Base-by-base conservation (phyloP, 2,329 filamentous ascomycete species). In the Trichoderma gracile region DNA sequence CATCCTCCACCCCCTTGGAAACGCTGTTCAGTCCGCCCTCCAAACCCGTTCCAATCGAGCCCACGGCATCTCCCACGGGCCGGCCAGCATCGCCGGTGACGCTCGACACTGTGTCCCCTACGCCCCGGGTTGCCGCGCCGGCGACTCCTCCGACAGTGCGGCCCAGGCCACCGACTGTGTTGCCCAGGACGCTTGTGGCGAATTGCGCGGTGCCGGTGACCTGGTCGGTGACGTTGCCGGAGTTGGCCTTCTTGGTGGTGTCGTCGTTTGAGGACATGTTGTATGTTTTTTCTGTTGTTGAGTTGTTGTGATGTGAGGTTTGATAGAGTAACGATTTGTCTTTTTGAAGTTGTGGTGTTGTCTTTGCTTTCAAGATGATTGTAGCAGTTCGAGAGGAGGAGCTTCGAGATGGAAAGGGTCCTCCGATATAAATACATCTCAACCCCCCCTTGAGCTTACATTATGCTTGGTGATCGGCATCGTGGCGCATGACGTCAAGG, bases 1-100 rank as follows among this genome's bases (percentile, higher is more conserved):
- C 84, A 69, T 86, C 77, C 74, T 87, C 84, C 7, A 84, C 80
- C 0, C 84, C 84, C 74, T 83, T 80, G 15, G 81, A 80, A 2
- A 86, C 77, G 53, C 74, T 76, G 49, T 77, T 76, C 43, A 79
- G 73, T 1, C 83, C 86, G 50, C 78, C 77, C 75, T 86, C 79
- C 2, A 88, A 68, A 0, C 84, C 84, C 1, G 78, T 81, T 6
- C 83, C 83, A 8, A 85, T 70, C 68, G 79, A 83, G 8, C 80
- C 78, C 14, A 88, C 63, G 2, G 79, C 84, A 68, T 88, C 82
- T 8, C 85, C 85, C 1, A 88, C 70, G 1, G 84, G 82, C 63
- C 79, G 80, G 17, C 82, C 84, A 10, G 79, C 72, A n/a, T 79
- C 81, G 14, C 85, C 86, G 0, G 84, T 83, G 3, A 80, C 81